phyloP scores from a whole-genome alignment of 495 filamentous ascomycete species.

The Saxophila tyrrhenica region DNA sequence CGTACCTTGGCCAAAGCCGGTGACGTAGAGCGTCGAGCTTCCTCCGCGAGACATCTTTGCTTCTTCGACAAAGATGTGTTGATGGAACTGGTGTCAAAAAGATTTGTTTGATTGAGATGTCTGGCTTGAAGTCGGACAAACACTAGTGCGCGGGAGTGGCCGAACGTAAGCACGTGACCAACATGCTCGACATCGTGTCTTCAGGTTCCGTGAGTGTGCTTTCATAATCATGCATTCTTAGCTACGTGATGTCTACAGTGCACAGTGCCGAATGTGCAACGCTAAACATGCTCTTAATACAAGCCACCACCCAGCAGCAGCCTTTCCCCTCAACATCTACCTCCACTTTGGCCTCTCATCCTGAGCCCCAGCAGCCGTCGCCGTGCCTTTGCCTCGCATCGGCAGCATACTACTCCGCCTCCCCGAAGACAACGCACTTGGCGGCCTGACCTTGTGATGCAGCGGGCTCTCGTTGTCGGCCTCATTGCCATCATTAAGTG shows the following conservation, averaged over 20 bases:
- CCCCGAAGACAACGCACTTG: slow-evolving; percentile 4
- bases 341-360: not conserved
- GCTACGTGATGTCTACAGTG: not conserved
- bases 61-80: no score
- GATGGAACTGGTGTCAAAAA: no score
- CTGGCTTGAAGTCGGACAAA: no score
- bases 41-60: slow-evolving; percentile 75
- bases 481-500: slow-evolving; percentile 8
- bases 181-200: no score
- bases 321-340: not conserved
- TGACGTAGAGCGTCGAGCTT: slow-evolving; percentile 91
- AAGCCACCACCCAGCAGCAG: not conserved
- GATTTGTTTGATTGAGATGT: no score
- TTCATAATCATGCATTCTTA: not conserved
- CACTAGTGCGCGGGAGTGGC: no score
- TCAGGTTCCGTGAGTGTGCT: no score
- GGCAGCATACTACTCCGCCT: slow-evolving; percentile 11
- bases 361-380: not conserved
- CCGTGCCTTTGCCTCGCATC: not conserved
- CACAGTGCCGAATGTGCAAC: not conserved
- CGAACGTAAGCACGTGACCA: no score
- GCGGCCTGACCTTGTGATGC: slow-evolving; percentile 7
- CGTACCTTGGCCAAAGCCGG: slow-evolving; percentile 96
- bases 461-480: slow-evolving; percentile 11
- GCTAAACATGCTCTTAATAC: not conserved